Evolutionary conservation across 2,329 filamentous ascomycete genomes (phyloP), one percentile per base, ranked within the genome.

Genomic region (Fusarium robinianum): DNA sequence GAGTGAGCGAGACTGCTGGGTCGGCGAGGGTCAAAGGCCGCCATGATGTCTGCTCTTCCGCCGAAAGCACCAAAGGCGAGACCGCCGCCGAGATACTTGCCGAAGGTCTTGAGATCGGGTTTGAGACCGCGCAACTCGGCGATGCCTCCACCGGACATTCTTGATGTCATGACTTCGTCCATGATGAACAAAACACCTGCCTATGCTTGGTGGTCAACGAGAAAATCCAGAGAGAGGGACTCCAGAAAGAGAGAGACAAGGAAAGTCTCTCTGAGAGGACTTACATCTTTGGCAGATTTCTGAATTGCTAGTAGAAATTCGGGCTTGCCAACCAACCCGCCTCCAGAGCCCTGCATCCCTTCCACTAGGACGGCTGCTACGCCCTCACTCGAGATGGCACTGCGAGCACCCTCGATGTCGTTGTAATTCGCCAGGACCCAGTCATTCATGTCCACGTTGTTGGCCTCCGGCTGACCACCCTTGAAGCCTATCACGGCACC

Each of bases 141-240:
- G 3, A 82, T 62, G 1, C 84, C 83, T 6, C 72, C 67, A 2
- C 69, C 68, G 4, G 58, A 60, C 18, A 87, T 65, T 3, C 84
- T 73, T 4, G 79, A 84, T 0, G 84, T 87, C 77, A 87, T 84
- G 5, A 88, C 84, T 65, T 89, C 85, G 61, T 89, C 85, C 10
- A 87, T 68, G 23, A 89, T 81, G 51, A 89, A 75, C 1, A 88
- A 45, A 0, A 79, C 78, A 2, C 76, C 77, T 0, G 70, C 64
- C 58, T 74, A 12, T 6, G 9, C 16, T 12, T 10, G 29, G 55
- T 15, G 51, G 21, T 11, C 12, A 16, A 8, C 10, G 10, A 18
- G 4, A 7, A n/a, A n/a, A n/a, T n/a, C n/a, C n/a, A n/a, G n/a
- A n/a, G n/a, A n/a, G n/a, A n/a, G n/a, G n/a, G n/a, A n/a, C n/a